Conservation (phyloP, 805 yeast genomes). For the Tanozyma kutaoensis region DNA sequence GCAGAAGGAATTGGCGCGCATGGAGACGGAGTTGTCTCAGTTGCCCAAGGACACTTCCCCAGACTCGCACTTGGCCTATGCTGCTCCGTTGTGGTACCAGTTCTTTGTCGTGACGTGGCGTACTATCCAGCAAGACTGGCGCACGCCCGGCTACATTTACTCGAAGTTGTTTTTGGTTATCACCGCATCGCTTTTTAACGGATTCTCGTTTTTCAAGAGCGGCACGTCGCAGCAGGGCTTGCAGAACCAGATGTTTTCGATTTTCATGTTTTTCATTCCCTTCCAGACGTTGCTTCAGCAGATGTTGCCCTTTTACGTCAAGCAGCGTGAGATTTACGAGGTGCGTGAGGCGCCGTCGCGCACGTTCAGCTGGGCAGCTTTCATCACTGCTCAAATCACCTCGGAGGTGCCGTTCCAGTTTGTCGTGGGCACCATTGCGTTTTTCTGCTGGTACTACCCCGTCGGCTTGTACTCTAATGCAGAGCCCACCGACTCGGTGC, state of each 20-base stretch:
- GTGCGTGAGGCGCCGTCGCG: constrained; percentile 31
- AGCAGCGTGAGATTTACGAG: constrained; percentile 32
- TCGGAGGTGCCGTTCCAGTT: constrained; percentile 37
- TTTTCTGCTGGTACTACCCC: constrained; percentile 51
- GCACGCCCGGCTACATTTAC: constrained; percentile 40
- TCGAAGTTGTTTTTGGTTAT: constrained; percentile 8
- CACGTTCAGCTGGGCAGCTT: constrained; percentile 29
- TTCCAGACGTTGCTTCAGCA: constrained; percentile 43
- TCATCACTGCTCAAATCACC: constrained; percentile 24
- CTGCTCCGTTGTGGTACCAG: constrained; percentile 14
- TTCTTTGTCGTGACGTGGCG: constrained; percentile 9
- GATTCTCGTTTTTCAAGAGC: constrained; percentile 20
- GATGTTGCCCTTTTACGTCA: constrained; percentile 28
- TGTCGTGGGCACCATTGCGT: constrained; percentile 45
- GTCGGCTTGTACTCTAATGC: constrained; percentile 8
- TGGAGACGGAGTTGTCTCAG: constrained; percentile 30
- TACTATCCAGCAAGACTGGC: constrained; percentile 33
- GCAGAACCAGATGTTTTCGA: constrained; percentile 35
- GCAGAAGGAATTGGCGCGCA: constrained; percentile 41
- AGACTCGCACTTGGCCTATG: constrained; percentile 15
- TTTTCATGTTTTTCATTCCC: constrained; percentile 53
- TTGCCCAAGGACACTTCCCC: constrained; percentile 6
- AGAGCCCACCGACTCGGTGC: not conserved
- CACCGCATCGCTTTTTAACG: constrained; percentile 28
- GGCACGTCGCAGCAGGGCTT: constrained; percentile 12